Percentiles rank a stretch among this genome's conserved stretches.
phyloP scores from a whole-genome alignment of 202 grass and related monocot species.

The Eragrostis tef region DNA sequence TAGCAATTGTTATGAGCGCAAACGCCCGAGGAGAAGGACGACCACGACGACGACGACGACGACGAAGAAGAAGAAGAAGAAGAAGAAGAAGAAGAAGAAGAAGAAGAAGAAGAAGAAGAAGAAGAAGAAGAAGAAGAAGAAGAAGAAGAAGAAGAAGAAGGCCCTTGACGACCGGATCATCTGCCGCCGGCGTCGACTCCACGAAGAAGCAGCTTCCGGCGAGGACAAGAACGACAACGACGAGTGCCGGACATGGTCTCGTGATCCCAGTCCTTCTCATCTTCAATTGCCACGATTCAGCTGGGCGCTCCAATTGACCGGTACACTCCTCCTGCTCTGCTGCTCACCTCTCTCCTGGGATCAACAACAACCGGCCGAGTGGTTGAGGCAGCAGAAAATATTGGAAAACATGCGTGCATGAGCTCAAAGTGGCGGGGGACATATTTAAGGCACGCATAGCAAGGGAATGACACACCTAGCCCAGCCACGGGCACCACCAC shows the following conservation, averaged over 20 bases:
- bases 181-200: not conserved
- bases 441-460: slow-evolving; percentile 52
- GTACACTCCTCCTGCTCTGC: not conserved
- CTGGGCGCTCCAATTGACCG: no score
- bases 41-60: no score
- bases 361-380: not conserved
- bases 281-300: not conserved
- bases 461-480: slow-evolving; percentile 61
- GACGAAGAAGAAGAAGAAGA: no score
- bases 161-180: not conserved
- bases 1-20: no score
- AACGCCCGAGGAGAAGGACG: no score
- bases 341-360: not conserved
- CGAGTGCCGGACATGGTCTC: not conserved
- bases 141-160: no score
- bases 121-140: no score
- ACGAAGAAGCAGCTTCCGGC: slow-evolving; percentile 11
- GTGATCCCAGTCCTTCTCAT: not conserved
- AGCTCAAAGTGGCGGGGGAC: not conserved
- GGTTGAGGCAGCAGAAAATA: not conserved
- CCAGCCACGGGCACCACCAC: not conserved
- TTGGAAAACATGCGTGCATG: not conserved
- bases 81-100: no score
- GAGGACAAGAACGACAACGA: not conserved
- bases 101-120: no score